Evolutionary conservation across 2,329 filamentous ascomycete genomes (phyloP).

Genomic region (Elsinoe batatas): DNA sequence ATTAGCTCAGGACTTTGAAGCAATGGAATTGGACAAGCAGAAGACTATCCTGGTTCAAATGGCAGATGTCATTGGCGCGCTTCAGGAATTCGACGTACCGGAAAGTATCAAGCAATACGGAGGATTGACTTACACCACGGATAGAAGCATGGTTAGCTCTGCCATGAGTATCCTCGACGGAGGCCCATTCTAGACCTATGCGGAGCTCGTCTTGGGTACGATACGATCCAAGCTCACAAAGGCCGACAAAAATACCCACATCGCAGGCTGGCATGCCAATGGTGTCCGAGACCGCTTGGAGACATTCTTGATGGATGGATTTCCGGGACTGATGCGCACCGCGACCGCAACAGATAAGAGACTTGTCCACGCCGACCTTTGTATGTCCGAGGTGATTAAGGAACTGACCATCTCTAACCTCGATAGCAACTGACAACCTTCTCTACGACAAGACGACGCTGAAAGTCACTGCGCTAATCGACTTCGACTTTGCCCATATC

Average conservation of each 20-base stretch:
- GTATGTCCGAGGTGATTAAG: background rate
- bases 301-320: background rate
- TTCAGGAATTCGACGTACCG: constrained; percentile 7
- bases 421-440: constrained; percentile 11
- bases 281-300: constrained; percentile 4
- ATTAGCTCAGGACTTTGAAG: background rate
- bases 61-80: constrained; percentile 7
- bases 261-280: constrained; percentile 9
- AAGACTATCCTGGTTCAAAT: constrained; percentile 11
- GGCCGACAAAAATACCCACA: background rate
- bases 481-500: constrained; percentile 13
- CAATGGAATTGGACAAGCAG: background rate
- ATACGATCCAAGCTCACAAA: constrained; percentile 1
- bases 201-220: background rate
- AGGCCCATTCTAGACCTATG: constrained; percentile 11
- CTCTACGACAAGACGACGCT: background rate
- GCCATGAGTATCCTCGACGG: background rate
- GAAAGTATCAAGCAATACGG: background rate
- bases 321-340: background rate
- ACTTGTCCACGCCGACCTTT: constrained; percentile 13
- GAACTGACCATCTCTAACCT: background rate
- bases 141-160: constrained; percentile 8
- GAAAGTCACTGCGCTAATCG: constrained; percentile 7
- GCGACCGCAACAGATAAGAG: background rate
- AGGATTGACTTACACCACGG: constrained; percentile 2